Conservation (phyloP, 1,139 yeast species). For the Arxiozyma telluris region DNA sequence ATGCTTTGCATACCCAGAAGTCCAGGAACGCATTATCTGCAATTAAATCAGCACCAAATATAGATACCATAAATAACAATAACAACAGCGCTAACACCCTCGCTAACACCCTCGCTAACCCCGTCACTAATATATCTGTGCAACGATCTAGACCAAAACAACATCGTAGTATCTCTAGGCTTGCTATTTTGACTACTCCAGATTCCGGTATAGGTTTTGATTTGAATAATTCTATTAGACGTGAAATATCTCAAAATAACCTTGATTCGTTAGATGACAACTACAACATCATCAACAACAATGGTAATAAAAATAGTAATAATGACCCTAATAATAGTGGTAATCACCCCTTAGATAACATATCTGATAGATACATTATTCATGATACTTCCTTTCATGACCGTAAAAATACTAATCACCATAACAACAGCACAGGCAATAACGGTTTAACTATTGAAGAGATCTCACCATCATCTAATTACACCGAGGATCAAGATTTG, state of each 20-base stretch:
- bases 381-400: slow-evolving; percentile 4
- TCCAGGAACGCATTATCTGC: slow-evolving; percentile 10
- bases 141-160: background rate
- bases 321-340: background rate
- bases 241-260: background rate
- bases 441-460: slow-evolving; percentile 9
- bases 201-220: slow-evolving; percentile 5
- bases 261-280: background rate
- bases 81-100: background rate
- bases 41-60: slow-evolving; percentile 5
- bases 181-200: slow-evolving; percentile 4
- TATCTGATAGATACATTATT: slow-evolving; percentile 5
- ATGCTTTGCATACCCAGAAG: slow-evolving; percentile 24
- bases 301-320: background rate
- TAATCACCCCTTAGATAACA: background rate
- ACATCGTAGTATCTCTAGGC: slow-evolving; percentile 3
- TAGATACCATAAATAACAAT: background rate
- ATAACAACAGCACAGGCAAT: background rate
- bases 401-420: background rate
- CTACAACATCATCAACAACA: too few relatives aligned
- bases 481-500: background rate
- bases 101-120: background rate
- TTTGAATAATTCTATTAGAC: background rate
- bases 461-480: background rate
- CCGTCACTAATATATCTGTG: background rate